Conservation (phyloP, 2,329 filamentous ascomycete genomes). For the Stachybotrys elegans region DNA sequence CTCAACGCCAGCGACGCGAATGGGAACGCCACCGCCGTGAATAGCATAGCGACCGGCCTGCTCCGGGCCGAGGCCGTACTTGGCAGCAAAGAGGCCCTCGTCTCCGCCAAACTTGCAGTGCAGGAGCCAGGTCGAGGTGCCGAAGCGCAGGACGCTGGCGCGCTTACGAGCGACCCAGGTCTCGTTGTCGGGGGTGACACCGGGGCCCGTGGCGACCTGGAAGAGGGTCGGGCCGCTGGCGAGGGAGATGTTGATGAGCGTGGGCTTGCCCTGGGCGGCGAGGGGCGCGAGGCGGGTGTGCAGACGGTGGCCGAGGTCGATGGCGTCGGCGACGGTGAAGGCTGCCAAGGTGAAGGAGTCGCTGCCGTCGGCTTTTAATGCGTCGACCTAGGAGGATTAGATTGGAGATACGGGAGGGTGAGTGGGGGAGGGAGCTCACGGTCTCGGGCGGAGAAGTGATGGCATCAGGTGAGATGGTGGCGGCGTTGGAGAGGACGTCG, state of each 20-base stretch:
- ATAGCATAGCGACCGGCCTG: slow-evolving; percentile 63
- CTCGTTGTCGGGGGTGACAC: slow-evolving; percentile 67
- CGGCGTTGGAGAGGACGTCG: too few relatives aligned
- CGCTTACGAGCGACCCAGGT: slow-evolving; percentile 67
- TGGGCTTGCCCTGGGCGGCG: slow-evolving; percentile 28
- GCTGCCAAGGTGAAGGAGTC: slow-evolving; percentile 40
- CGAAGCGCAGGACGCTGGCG: slow-evolving; percentile 67
- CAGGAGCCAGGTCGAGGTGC: slow-evolving; percentile 66
- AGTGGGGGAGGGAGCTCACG: too few relatives aligned
- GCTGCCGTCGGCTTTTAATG: slow-evolving; percentile 24
- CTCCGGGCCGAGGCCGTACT: slow-evolving; percentile 56
- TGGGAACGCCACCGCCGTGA: slow-evolving; percentile 71
- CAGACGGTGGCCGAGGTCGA: slow-evolving; percentile 59
- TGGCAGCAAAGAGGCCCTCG: slow-evolving; percentile 58
- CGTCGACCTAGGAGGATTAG: too few relatives aligned
- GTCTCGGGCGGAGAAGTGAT: too few relatives aligned
- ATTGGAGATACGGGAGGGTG: too few relatives aligned
- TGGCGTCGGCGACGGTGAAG: slow-evolving; percentile 62
- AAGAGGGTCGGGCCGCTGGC: slow-evolving; percentile 59
- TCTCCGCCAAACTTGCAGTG: slow-evolving; percentile 61
- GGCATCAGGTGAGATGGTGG: too few relatives aligned
- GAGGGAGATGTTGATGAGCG: slow-evolving; percentile 62
- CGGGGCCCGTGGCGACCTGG: slow-evolving; percentile 62
- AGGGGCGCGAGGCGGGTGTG: slow-evolving; percentile 56
- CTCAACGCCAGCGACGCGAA: slow-evolving; percentile 68